A percentile compares a stretch with the other conserved stretches of the same genome.
Evolutionary conservation across 2,329 filamentous ascomycete species (phyloP).

Genomic region (Fusarium sp.): DNA sequence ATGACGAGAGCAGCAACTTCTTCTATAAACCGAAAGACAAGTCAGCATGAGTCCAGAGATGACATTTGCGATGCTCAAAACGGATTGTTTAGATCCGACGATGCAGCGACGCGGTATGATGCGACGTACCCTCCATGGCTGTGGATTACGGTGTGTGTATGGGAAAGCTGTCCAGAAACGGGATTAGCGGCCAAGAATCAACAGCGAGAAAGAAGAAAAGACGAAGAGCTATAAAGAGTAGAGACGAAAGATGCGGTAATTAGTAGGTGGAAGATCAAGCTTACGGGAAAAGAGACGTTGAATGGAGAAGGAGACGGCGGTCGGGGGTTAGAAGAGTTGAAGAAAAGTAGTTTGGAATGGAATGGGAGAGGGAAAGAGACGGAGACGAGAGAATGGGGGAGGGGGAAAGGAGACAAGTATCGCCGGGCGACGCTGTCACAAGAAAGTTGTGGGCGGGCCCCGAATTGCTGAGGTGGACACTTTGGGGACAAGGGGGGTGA

Average conservation of each 20-base stretch:
- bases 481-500: slow-evolving; percentile 38
- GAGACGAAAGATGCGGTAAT: slow-evolving; percentile 32
- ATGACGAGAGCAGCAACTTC: slow-evolving; percentile 99
- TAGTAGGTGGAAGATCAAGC: slow-evolving; percentile 32
- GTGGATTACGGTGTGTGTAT: slow-evolving; percentile 56
- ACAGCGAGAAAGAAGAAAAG: slow-evolving; percentile 37
- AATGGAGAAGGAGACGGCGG: slow-evolving; percentile 50
- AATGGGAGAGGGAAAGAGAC: slow-evolving; percentile 48
- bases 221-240: slow-evolving; percentile 39
- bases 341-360: slow-evolving; percentile 48
- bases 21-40: slow-evolving; percentile 72
- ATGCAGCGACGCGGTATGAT: slow-evolving; percentile 47
- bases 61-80: slow-evolving; percentile 36
- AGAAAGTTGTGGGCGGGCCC: slow-evolving; percentile 54
- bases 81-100: slow-evolving; percentile 42
- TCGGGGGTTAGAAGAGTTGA: slow-evolving; percentile 48
- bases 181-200: slow-evolving; percentile 47
- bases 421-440: slow-evolving; percentile 52
- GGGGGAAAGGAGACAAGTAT: slow-evolving; percentile 53
- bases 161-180: slow-evolving; percentile 52
- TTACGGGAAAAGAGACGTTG: slow-evolving; percentile 49
- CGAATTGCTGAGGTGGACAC: slow-evolving; percentile 51
- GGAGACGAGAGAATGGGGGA: slow-evolving; percentile 46
- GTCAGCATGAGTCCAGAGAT: slow-evolving; percentile 56
- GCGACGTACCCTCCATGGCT: slow-evolving; percentile 68